phyloP scores from a whole-genome alignment of 139 green algal genomes.

The Chlorella sp. region DNA sequence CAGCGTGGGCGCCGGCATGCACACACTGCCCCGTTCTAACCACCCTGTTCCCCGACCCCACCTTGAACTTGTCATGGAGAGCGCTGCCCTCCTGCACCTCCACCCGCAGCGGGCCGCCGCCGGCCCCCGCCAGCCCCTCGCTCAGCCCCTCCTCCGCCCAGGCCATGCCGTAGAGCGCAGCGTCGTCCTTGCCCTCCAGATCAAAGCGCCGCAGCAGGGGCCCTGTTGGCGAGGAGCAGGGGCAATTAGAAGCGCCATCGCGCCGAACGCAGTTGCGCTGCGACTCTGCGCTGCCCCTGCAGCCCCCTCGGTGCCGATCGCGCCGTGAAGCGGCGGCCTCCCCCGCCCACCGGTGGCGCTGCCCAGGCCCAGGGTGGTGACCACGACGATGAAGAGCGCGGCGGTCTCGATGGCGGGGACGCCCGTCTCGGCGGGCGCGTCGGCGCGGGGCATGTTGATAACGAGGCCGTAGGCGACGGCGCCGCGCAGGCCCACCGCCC shows the following conservation, averaged over 20 bases:
- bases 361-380: slow-evolving; percentile 60
- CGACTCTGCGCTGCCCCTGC: background rate
- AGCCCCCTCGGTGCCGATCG: background rate
- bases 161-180: slow-evolving; percentile 33
- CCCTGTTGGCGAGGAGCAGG: background rate
- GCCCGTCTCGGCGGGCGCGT: slow-evolving; percentile 40
- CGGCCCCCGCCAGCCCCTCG: background rate
- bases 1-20: background rate
- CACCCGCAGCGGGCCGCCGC: background rate
- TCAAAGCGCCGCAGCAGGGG: slow-evolving; percentile 47
- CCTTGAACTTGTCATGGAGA: slow-evolving; percentile 44
- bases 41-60: slow-evolving; percentile 44
- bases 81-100: slow-evolving; percentile 5
- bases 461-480: slow-evolving; percentile 71
- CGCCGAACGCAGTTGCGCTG: background rate
- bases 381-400: slow-evolving; percentile 68
- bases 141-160: slow-evolving; percentile 20
- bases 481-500: slow-evolving; percentile 64
- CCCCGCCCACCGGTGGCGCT: slow-evolving; percentile 20
- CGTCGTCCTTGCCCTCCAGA: slow-evolving; percentile 45
- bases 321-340: background rate
- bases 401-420: slow-evolving; percentile 75
- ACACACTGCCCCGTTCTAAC: background rate
- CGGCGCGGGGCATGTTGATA: slow-evolving; percentile 63
- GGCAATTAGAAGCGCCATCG: background rate